Evolutionary conservation across 495 filamentous ascomycete genomes (phyloP), one percentile per base, ranked within the genome.

Genomic region (Hypoxylon subgilvum): DNA sequence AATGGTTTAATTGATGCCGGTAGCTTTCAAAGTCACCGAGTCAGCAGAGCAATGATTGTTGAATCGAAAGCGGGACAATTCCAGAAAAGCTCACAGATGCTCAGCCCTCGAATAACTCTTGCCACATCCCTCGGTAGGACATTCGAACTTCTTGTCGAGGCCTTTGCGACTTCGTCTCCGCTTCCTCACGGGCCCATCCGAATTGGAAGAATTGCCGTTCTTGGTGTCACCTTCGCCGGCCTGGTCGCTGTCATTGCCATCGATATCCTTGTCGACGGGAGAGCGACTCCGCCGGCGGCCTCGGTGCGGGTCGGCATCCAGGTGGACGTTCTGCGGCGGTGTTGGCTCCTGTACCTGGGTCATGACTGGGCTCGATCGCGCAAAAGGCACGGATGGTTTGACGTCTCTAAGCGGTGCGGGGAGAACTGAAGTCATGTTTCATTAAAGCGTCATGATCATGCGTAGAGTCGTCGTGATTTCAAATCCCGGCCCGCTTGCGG

Each of bases 21-120:
- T 96, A 82, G 25, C 81, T 84, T 38, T 61, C 13, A 14, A 39
- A 16, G 30, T 25, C 57, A 71, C 46, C 54, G 32, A 47, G 52
- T 61, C 27, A 57, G 57, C 45, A 56, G 30, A 53, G 46, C 5
- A 52, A n/a, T n/a, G n/a, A n/a, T 25, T n/a, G 35, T 51, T 21
- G 16, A 18, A 32, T 17, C 23, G 41, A n/a, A n/a, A 46, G 27
- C 13, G 23, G 8, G 17, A 13, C n/a, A 28, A n/a, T 23, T 18
- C 12, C 31, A 45, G n/a, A n/a, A 43, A 43, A 38, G 55, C 80
- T 73, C 73, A 96, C 71, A 98, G 81, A 77, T 98, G 94, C 73
- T 98, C 94, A 17, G 93, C 93, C 63, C 94, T 85, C 17, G 93
- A 97, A 73, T 98, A 98, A 68, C 88, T 92, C 80, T 96, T 98